phyloP scores from a whole-genome alignment of 768 basidiomycete species.

The Termitomyces sp. region DNA sequence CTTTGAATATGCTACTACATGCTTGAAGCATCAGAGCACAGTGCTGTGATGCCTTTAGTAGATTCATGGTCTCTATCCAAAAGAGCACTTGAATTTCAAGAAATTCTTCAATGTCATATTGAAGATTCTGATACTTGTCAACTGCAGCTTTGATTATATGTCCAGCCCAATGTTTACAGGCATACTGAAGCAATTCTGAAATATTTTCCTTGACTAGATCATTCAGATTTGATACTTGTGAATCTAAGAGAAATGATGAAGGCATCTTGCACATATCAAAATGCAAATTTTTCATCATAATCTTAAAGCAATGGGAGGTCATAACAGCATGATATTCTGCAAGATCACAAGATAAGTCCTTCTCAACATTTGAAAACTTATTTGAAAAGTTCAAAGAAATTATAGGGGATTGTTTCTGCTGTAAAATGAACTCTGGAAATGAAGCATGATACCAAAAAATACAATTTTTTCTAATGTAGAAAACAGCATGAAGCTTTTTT shows the following conservation, averaged over 20 bases:
- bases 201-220: neutral
- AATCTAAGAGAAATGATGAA: neutral
- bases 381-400: too few species aligned
- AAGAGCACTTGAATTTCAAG: conserved; percentile 13
- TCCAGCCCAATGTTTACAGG: neutral
- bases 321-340: too few species aligned
- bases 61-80: conserved; percentile 23
- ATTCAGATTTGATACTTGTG: neutral
- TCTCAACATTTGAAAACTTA: too few species aligned
- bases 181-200: neutral
- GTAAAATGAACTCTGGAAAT: too few species aligned
- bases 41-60: conserved; percentile 8
- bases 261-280: too few species aligned
- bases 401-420: too few species aligned
- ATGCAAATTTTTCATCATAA: too few species aligned
- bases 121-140: neutral
- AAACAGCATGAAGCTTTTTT: too few species aligned
- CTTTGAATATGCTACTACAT: conserved; percentile 4
- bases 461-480: too few species aligned
- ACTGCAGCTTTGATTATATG: neutral
- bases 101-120: conserved; percentile 2
- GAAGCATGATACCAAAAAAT: too few species aligned
- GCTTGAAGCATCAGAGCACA: conserved; percentile 16
- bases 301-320: too few species aligned
- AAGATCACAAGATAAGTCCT: too few species aligned